Base-by-base conservation (phyloP, 1,284 basidiomycete species). In the Agaricales sp. region DNA sequence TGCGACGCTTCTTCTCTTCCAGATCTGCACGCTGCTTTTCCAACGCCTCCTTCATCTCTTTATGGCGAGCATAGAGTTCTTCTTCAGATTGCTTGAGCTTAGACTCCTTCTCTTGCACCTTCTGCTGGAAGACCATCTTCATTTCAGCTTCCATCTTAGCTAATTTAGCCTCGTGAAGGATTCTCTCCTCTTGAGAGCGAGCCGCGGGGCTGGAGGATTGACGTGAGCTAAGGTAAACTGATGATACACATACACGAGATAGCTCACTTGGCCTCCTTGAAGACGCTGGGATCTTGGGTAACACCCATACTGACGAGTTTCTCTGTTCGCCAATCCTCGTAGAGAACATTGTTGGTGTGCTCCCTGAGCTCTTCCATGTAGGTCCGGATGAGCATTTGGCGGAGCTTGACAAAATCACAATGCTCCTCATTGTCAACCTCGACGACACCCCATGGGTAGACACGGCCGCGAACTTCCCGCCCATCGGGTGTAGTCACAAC, bases 51-150 rank as follows among this genome's bases (percentile, higher is more conserved):
- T 96, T 97, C 94, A 98, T 97, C 68, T 98, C 94, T 65, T 91
- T 86, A 75, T 98, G 93, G 54, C 93, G 83, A 50, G 92, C 89
- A 63, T 98, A 98, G 14, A 98, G 78, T 71, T 97, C 93, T 68
- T 97, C 94, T 69, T 98, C 94, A 50, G 87, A 92, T 68, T 97
- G 93, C 73, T 96, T 97, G 64, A 98, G 77, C 69, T 97, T 97
- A 54, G 90, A 80, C 66, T 98, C 93, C 75, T 98, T 97, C 68
- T 98, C 93, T 65, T 92, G 90, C 49, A 98, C 93, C 69, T 98
- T 98, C 70, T 97, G 94, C 66, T 94, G 92, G 89, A 98, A 98
- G 58, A 98, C 93, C 87, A 92, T 90, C 79, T 93, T 94, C 92
- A 96, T 95, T 77, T 97, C 93, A 51, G 91, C 87, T 72, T 98